Conservation (phyloP, 495 filamentous ascomycete genomes). For the Neurospora discreta region DNA sequence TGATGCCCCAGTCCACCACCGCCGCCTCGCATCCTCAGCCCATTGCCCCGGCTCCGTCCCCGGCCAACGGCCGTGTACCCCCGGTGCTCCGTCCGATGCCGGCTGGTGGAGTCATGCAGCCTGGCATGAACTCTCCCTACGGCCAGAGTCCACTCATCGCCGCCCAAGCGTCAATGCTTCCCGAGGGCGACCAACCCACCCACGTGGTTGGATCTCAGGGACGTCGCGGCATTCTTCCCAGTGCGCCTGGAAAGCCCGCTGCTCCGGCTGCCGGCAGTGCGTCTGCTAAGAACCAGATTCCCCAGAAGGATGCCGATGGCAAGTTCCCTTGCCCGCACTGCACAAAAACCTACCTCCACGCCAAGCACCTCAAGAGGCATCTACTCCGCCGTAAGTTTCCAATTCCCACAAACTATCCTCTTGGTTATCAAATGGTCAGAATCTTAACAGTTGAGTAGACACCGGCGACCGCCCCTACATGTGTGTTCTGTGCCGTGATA, state of each 20-base stretch:
- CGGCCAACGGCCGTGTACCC: conserved; percentile 43
- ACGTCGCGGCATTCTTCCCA: conserved; percentile 79
- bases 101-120: conserved; percentile 45
- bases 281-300: conserved; percentile 68
- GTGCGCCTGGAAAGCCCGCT: conserved; percentile 68
- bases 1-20: conserved; percentile 53
- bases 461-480: conserved; percentile 95
- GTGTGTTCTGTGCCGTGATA: conserved; percentile 93
- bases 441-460: conserved; percentile 43
- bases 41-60: conserved; percentile 57
- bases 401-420: background rate
- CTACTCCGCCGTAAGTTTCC: conserved; percentile 79
- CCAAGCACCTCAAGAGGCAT: conserved; percentile 95
- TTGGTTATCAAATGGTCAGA: conserved; percentile 7
- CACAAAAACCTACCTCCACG: conserved; percentile 93
- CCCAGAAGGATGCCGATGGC: conserved; percentile 86
- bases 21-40: conserved; percentile 59
- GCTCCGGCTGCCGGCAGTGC: conserved; percentile 46
- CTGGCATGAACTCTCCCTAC: conserved; percentile 39
- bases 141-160: conserved; percentile 35
- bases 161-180: conserved; percentile 30
- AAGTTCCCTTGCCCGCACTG: conserved; percentile 97
- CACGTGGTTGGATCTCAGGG: conserved; percentile 92
- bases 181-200: conserved; percentile 52
- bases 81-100: conserved; percentile 51